Evolutionary conservation across 2,329 filamentous ascomycete species (phyloP).

Genomic region (Esteya vermicola): DNA sequence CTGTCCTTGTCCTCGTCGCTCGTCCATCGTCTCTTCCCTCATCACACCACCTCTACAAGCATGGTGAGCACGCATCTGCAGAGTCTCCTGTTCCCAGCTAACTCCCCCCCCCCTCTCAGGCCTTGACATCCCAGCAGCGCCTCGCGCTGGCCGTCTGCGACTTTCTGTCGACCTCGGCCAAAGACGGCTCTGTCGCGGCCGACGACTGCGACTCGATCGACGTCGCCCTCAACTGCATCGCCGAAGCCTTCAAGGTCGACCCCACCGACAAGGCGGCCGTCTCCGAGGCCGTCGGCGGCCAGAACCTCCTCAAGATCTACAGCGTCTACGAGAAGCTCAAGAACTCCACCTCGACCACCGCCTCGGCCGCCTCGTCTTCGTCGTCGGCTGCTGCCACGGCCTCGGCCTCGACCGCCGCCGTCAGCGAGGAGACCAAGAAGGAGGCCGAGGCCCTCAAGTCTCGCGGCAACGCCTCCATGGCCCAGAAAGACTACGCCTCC

Average conservation of each 20-base stretch:
- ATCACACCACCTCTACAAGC: too few relatives aligned
- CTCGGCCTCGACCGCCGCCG: conserved; percentile 20
- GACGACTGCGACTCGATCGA: conserved; percentile 93
- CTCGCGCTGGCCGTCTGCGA: conserved; percentile 95
- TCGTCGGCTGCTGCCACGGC: conserved; percentile 18
- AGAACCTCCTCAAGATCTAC: conserved; percentile 86
- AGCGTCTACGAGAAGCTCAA: conserved; percentile 93
- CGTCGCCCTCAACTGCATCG: conserved; percentile 86
- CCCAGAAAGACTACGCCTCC: conserved; percentile 70
- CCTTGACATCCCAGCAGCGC: conserved; percentile 54
- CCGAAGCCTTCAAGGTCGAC: conserved; percentile 90
- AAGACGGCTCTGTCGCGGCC: conserved; percentile 73
- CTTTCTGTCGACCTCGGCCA: conserved; percentile 72
- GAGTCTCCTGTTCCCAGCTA: neutral
- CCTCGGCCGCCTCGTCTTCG: conserved; percentile 16
- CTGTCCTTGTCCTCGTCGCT: too few relatives aligned
- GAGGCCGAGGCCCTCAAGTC: conserved; percentile 82
- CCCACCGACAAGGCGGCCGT: conserved; percentile 60
- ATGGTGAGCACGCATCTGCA: too few relatives aligned
- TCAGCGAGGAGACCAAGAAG: conserved; percentile 46
- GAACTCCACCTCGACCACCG: conserved; percentile 28
- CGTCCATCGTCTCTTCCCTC: neutral
- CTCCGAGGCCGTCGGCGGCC: conserved; percentile 64
- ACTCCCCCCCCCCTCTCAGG: conserved; percentile 13
- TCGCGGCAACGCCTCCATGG: conserved; percentile 89